phyloP scores from a whole-genome alignment of 2,329 filamentous ascomycete genomes.

The Nakataea oryzae region DNA sequence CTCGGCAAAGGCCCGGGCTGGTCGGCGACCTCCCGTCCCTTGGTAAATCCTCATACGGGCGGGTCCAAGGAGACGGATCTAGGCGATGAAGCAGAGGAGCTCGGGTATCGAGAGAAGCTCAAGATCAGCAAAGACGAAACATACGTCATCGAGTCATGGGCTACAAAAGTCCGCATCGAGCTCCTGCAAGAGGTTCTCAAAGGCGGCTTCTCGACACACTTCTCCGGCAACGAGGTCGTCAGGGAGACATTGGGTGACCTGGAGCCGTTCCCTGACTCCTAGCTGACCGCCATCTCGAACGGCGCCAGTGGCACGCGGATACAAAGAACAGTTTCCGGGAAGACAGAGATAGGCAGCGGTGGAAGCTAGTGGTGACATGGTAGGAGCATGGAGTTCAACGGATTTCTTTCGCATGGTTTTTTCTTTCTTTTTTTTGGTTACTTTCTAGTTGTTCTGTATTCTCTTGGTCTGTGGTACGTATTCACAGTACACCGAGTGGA shows the following conservation, averaged over 20 bases:
- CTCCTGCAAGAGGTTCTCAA: conserved; percentile 37
- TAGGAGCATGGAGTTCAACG: neutral
- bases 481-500: neutral
- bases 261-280: neutral
- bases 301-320: neutral
- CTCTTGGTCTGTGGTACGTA: neutral
- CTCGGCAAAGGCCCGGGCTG: conserved; percentile 43
- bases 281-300: neutral
- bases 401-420: neutral
- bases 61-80: conserved; percentile 29
- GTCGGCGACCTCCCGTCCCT: conserved; percentile 33
- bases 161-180: conserved; percentile 34
- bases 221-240: conserved; percentile 21
- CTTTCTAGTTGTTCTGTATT: neutral
- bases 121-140: conserved; percentile 18
- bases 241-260: neutral
- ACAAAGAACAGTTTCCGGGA: neutral
- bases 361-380: no score
- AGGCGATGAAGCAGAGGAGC: conserved; percentile 30
- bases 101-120: conserved; percentile 42
- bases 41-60: conserved; percentile 29
- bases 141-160: conserved; percentile 37
- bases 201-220: conserved; percentile 30
- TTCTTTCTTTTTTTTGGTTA: conserved; percentile 1
- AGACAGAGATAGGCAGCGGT: neutral